These are phyloP conservation scores for Epichloe hybrida DNA, from an alignment of 2,329 filamentous ascomycete genomes.

Conservation along the genomic window DNA sequence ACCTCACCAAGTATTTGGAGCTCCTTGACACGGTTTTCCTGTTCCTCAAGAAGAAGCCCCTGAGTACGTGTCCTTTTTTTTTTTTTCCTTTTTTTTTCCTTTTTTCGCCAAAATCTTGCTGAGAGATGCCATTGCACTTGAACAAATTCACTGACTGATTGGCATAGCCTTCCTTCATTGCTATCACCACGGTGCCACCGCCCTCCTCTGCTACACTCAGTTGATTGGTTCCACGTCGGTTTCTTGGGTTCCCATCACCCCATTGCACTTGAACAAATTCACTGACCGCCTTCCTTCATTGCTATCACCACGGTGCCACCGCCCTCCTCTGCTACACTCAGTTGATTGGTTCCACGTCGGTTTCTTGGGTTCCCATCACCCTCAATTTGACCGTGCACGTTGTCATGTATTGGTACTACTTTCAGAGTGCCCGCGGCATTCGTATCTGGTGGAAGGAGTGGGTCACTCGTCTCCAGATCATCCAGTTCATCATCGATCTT, in stretches of 20 bases:
- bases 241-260: conserved; percentile 84
- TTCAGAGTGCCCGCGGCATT: conserved; percentile 92
- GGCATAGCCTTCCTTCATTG: conserved; percentile 83
- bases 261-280: background rate
- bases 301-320: conserved; percentile 95
- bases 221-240: conserved; percentile 85
- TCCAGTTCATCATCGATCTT: conserved; percentile 93
- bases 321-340: conserved; percentile 97
- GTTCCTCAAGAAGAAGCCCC: conserved; percentile 98
- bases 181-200: conserved; percentile 95
- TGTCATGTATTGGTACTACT: conserved; percentile 99
- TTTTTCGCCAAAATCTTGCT: too few relatives aligned
- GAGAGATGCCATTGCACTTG: background rate
- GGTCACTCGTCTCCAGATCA: conserved; percentile 94
- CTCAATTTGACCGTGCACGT: conserved; percentile 92
- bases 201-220: conserved; percentile 95
- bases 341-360: conserved; percentile 80
- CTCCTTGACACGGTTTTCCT: conserved; percentile 91
- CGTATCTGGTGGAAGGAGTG: conserved; percentile 99
- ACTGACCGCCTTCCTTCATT: conserved; percentile 72
- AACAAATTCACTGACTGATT: conserved; percentile 16
- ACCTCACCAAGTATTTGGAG: conserved; percentile 95
- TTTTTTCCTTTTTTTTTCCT: too few relatives aligned
- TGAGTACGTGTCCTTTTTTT: conserved; percentile 34
- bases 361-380: conserved; percentile 88